Conservation (phyloP, 495 filamentous ascomycete genomes). For the Tuber indicum region DNA sequence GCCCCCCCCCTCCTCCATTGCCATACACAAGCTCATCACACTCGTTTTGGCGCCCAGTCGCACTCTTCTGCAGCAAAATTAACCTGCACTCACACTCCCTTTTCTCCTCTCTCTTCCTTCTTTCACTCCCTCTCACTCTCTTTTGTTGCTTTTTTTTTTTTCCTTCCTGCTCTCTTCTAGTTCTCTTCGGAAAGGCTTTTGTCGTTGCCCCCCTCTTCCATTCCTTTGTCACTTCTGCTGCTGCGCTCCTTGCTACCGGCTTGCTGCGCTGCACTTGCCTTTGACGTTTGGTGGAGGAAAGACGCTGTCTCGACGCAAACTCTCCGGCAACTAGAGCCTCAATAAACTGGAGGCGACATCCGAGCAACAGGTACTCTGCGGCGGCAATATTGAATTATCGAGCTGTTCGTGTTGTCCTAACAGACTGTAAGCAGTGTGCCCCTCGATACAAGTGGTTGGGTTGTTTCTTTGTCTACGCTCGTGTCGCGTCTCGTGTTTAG, state of each 20-base stretch:
- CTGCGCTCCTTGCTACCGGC: slow-evolving; percentile 16
- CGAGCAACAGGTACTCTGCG: slow-evolving; percentile 16
- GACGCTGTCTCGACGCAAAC: slow-evolving; percentile 38
- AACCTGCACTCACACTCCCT: slow-evolving; percentile 38
- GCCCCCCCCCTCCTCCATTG: slow-evolving; percentile 24
- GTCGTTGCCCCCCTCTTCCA: slow-evolving; percentile 21
- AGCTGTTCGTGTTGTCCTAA: slow-evolving; percentile 11
- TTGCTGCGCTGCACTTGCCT: slow-evolving; percentile 26
- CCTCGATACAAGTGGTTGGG: neutral
- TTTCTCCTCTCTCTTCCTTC: slow-evolving; percentile 9
- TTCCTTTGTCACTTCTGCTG: slow-evolving; percentile 27
- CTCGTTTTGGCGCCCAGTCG: slow-evolving; percentile 35
- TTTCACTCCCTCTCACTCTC: slow-evolving; percentile 22
- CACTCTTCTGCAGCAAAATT: slow-evolving; percentile 35
- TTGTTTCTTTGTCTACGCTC: slow-evolving; percentile 1
- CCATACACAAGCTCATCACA: slow-evolving; percentile 20
- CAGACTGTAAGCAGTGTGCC: slow-evolving; percentile 16
- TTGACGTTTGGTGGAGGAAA: slow-evolving; percentile 25
- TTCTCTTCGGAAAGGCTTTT: slow-evolving; percentile 16
- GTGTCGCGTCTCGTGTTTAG: slow-evolving; percentile 5
- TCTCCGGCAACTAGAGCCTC: slow-evolving; percentile 17
- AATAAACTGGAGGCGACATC: slow-evolving; percentile 14
- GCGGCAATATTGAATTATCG: slow-evolving; percentile 8
- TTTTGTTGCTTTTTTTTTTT: slow-evolving; percentile 28
- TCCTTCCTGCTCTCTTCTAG: slow-evolving; percentile 2